These are phyloP conservation scores for Marasmius sp. DNA, from an alignment of 1,284 basidiomycete species.

Conservation along the genomic window DNA sequence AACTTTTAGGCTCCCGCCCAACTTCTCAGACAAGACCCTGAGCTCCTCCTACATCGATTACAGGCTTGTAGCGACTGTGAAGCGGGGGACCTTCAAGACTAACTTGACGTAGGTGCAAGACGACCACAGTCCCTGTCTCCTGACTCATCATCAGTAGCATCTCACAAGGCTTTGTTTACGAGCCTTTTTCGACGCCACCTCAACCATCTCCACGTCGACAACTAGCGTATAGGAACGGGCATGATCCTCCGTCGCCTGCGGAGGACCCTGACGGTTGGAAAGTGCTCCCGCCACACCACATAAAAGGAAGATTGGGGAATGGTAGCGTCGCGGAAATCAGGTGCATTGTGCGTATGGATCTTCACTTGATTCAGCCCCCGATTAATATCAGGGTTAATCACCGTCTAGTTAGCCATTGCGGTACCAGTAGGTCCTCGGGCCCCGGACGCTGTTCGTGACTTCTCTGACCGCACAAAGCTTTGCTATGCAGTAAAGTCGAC, in stretches of 20 bases:
- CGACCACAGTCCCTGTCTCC: not conserved
- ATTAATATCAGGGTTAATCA: conserved; percentile 1
- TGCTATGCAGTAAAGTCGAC: conserved; percentile 48
- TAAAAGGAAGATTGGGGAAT: conserved; percentile 46
- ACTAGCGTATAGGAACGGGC: conserved; percentile 43
- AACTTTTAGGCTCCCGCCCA: conserved; percentile 43
- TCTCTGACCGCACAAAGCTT: conserved; percentile 32
- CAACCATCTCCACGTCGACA: conserved; percentile 46
- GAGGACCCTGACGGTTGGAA: conserved; percentile 52
- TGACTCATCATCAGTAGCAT: conserved; percentile 20
- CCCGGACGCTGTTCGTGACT: not conserved
- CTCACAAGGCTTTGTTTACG: conserved; percentile 37
- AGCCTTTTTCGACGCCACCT: conserved; percentile 39
- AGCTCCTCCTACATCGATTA: conserved; percentile 51
- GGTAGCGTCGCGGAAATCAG: conserved; percentile 36
- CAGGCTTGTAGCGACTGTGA: conserved; percentile 44
- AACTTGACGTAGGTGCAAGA: conserved; percentile 36
- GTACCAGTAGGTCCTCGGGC: conserved; percentile 42
- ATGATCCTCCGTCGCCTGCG: conserved; percentile 40
- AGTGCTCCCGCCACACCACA: conserved; percentile 30
- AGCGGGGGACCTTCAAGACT: conserved; percentile 41
- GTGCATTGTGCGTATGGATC: conserved; percentile 35
- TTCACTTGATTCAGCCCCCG: not conserved
- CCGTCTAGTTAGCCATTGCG: conserved; percentile 47
- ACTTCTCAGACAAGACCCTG: conserved; percentile 41